Base-by-base conservation (phyloP, 768 basidiomycete genomes). In the Psilocybe azurescens region DNA sequence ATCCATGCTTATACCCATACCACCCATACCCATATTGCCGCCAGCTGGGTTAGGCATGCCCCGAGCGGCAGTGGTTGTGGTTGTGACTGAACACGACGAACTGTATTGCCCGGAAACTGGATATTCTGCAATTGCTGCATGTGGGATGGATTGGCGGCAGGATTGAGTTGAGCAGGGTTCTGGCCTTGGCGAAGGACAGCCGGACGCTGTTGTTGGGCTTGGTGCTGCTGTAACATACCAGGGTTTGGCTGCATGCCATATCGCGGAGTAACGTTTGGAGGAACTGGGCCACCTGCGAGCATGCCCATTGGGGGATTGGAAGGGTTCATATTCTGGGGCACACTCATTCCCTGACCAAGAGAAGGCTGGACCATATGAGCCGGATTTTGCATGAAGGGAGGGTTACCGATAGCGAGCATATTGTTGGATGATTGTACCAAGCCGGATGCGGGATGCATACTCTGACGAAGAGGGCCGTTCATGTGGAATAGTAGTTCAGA, bases 71-170 rank as follows among this genome's bases (percentile, higher is more conserved):
- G 81, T 67, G 72, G 73, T 63, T 83, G 80, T 4, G 86, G 81
- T 73, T 89, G 88, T 20, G 88, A 85, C 61, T 78, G 74, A n/a
- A 81, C 82, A 69, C 89, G 83, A 60, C 89, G 83, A 50, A 83
- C 71, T 18, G 64, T 67, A 49, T 70, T 70, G 33, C 74, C 73
- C 57, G 77, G 74, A 69, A 83, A 84, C 53, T 66, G 70, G 74
- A 83, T 79, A 65, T 70, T 61, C 67, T 77, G 80, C 55, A 80
- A 73, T 46, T 63, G 20, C 39, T 56, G 62, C 20, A 63, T 48
- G 10, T 57, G 56, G 6, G 44, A 50, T 29, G 67, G 29, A 53
- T 66, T 67, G 61, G 67, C 63, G 47, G 66, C 53, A 14, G 72
- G 63, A 56, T 67, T 71, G 41, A 74, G 59, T 18, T 69, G 69